These are phyloP conservation scores for thale cress (Arabidopsis thaliana) DNA, from an alignment of 345 rosid genomes.

Conservation along the genomic window DNA sequence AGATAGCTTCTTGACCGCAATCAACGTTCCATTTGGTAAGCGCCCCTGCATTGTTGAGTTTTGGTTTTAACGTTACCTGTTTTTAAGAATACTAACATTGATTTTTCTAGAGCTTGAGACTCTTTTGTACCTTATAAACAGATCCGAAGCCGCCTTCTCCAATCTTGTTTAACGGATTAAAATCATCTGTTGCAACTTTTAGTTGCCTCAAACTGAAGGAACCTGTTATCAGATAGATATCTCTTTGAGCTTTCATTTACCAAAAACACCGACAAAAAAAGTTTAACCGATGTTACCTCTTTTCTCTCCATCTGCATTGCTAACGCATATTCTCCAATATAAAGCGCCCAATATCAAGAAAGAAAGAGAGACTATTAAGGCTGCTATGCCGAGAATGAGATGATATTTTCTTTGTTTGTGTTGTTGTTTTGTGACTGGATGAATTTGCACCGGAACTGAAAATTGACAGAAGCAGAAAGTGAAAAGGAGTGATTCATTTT, in stretches of 20 bases:
- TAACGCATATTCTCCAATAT: constrained; percentile 46
- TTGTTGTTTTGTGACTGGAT: constrained; percentile 18
- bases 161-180: constrained; percentile 46
- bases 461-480: neutral
- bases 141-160: constrained; percentile 57
- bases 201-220: constrained; percentile 47
- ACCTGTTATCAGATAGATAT: constrained; percentile 25
- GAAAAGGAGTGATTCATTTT: neutral
- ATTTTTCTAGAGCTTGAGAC: neutral
- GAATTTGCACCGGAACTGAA: constrained; percentile 25
- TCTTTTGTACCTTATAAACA: constrained; percentile 47
- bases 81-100: neutral
- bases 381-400: constrained; percentile 45
- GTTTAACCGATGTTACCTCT: constrained; percentile 12
- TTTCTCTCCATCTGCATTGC: constrained; percentile 2
- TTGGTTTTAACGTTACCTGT: neutral
- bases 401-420: constrained; percentile 15
- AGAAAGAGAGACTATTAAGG: constrained; percentile 39
- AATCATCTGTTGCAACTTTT: constrained; percentile 46
- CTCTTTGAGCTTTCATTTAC: constrained; percentile 4
- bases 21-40: constrained; percentile 41
- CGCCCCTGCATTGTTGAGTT: constrained; percentile 38
- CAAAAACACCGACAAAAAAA: neutral
- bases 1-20: constrained; percentile 54
- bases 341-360: constrained; percentile 39